Percentiles rank a stretch among this genome's conserved stretches.
Evolutionary conservation across 2,329 filamentous ascomycete species (phyloP).

Genomic region (Sporothrix variecibatus): DNA sequence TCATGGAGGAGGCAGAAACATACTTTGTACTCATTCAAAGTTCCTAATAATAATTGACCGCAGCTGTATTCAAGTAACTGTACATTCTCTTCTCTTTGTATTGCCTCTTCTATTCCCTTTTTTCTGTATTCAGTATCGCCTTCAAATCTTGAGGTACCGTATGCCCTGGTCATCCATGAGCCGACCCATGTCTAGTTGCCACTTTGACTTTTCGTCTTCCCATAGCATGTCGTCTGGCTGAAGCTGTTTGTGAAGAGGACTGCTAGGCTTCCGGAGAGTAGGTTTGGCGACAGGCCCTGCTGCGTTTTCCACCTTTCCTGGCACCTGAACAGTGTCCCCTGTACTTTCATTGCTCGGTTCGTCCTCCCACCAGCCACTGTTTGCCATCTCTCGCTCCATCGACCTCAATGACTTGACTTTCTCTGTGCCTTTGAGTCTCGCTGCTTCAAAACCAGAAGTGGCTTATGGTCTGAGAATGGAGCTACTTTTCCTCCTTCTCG

Average conservation of each 20-base stretch:
- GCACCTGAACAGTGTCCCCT: not conserved
- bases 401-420: slow-evolving; percentile 7
- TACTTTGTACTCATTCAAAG: not conserved
- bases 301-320: not conserved
- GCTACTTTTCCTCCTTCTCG: not conserved
- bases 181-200: slow-evolving; percentile 18
- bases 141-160: slow-evolving; percentile 25
- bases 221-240: slow-evolving; percentile 25
- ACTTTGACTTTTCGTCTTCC: slow-evolving; percentile 21
- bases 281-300: not conserved
- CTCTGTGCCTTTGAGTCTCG: slow-evolving; percentile 23
- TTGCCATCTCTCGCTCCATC: not conserved
- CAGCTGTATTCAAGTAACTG: not conserved
- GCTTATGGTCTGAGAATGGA: not conserved
- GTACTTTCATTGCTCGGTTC: not conserved
- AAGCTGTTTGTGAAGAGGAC: slow-evolving; percentile 3
- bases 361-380: slow-evolving; percentile 9
- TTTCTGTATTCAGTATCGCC: not conserved
- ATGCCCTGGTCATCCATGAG: slow-evolving; percentile 17
- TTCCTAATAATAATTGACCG: not conserved
- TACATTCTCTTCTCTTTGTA: not conserved
- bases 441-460: slow-evolving; percentile 25
- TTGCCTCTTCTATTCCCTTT: not conserved
- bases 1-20: not conserved
- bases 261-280: not conserved